phyloP scores from a whole-genome alignment of 192 early-diverging fungal species.

The Geranomyces variabilis region DNA sequence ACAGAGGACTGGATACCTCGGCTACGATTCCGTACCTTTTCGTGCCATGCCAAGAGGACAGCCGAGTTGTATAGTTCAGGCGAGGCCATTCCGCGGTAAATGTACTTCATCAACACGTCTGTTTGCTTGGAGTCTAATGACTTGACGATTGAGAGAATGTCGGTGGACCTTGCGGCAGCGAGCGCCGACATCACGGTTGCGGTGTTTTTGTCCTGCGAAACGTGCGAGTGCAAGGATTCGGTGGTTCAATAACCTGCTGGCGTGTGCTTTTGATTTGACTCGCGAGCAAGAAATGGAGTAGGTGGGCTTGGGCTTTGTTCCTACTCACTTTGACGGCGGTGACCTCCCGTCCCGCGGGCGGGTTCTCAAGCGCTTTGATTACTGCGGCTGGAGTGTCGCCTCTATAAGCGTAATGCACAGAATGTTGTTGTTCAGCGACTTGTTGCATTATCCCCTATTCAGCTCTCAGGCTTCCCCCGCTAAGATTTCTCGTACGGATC shows the following conservation, averaged over 20 bases:
- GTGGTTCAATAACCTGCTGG: background rate
- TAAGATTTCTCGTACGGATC: too few relatives aligned
- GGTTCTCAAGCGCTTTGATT: slow-evolving; percentile 40
- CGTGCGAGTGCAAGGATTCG: background rate
- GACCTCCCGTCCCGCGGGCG: slow-evolving; percentile 40
- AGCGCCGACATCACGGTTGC: slow-evolving; percentile 83
- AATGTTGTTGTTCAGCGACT: background rate
- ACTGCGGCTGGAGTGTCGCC: slow-evolving; percentile 39
- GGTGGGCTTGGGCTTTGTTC: background rate
- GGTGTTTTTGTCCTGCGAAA: slow-evolving; percentile 67
- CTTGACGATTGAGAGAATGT: slow-evolving; percentile 68
- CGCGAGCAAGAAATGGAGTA: too few relatives aligned
- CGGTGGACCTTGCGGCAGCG: slow-evolving; percentile 67
- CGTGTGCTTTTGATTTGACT: too few relatives aligned
- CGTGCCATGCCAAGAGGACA: slow-evolving; percentile 89
- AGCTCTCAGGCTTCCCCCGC: too few relatives aligned
- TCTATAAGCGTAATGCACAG: slow-evolving; percentile 2
- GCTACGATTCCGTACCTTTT: slow-evolving; percentile 65
- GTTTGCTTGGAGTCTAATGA: slow-evolving; percentile 61
- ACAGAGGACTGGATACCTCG: background rate
- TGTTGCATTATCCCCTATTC: too few relatives aligned
- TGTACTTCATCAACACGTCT: slow-evolving; percentile 88
- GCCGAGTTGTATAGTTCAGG: slow-evolving; percentile 85
- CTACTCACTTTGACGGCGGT: slow-evolving; percentile 36
- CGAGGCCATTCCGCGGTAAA: slow-evolving; percentile 86